Conservation (phyloP, 257 asterid species). For the Jacaranda copaia region DNA sequence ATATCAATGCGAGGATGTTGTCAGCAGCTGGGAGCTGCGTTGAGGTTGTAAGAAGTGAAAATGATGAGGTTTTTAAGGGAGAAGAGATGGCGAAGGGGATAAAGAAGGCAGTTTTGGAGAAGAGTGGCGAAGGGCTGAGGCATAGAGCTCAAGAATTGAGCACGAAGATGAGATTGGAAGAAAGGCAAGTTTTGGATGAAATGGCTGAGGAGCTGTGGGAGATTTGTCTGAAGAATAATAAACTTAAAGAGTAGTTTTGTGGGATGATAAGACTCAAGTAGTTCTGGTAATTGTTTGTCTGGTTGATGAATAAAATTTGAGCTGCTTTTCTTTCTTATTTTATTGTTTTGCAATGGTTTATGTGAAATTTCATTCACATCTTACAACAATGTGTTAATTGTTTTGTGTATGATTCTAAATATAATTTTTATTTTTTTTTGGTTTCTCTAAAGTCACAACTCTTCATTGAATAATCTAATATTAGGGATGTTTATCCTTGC, state of each 20-base stretch:
- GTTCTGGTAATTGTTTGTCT: too few species aligned
- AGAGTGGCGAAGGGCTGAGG: constrained; percentile 38
- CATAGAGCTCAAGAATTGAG: constrained; percentile 40
- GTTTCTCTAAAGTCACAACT: too few species aligned
- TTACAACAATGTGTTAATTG: too few species aligned
- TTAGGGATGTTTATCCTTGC: too few species aligned
- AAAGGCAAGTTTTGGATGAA: constrained; percentile 40
- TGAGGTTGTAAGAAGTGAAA: constrained; percentile 41
- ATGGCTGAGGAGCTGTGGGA: constrained; percentile 36
- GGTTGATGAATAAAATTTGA: too few species aligned
- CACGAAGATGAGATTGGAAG: constrained; percentile 42
- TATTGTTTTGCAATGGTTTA: too few species aligned
- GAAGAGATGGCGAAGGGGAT: constrained; percentile 42
- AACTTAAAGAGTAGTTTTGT: background rate
- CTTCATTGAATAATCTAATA: too few species aligned
- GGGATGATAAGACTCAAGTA: too few species aligned
- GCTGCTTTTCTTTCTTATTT: too few species aligned
- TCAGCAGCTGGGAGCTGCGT: constrained; percentile 43
- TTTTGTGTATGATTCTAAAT: too few species aligned
- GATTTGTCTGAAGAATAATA: constrained; percentile 27
- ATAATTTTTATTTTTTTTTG: too few species aligned
- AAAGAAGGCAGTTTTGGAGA: constrained; percentile 39
- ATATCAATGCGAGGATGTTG: constrained; percentile 34
- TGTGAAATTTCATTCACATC: too few species aligned
- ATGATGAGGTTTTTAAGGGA: constrained; percentile 34